Conservation (phyloP, 257 asterid genomes). For the Petrea volubilis region DNA sequence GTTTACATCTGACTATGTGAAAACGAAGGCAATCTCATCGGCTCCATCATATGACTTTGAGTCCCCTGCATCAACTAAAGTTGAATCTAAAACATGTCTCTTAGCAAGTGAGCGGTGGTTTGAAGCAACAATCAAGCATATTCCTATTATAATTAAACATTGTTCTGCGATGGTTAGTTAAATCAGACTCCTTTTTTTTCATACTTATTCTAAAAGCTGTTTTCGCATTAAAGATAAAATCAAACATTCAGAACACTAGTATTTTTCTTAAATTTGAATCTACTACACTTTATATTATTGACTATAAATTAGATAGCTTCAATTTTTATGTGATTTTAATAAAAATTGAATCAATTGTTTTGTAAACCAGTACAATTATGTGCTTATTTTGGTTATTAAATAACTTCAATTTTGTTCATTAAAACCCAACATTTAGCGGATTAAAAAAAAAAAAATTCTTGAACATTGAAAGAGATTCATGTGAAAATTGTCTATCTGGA, state of each 20-base stretch:
- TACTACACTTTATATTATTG: background rate
- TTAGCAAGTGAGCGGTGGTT: conserved; percentile 75
- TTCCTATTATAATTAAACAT: conserved; percentile 72
- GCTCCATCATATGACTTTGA: conserved; percentile 74
- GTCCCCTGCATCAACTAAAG: conserved; percentile 41
- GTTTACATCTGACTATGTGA: conserved; percentile 79
- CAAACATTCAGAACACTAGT: background rate
- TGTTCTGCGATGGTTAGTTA: conserved; percentile 81
- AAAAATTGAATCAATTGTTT: background rate
- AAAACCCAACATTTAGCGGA: no score
- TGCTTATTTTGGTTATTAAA: background rate
- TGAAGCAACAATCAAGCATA: conserved; percentile 72
- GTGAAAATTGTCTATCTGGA: background rate
- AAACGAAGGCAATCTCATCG: conserved; percentile 81
- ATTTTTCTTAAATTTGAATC: background rate
- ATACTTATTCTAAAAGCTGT: conserved; percentile 6
- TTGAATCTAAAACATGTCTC: conserved; percentile 41
- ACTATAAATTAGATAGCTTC: background rate
- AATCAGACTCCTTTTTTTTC: background rate
- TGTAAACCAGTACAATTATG: background rate
- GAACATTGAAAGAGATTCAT: background rate
- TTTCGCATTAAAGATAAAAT: background rate
- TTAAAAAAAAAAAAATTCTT: no score
- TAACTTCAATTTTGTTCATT: background rate
- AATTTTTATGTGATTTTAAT: no score